These are phyloP conservation scores for Furculomyces boomerangus DNA, from an alignment of 371 early-diverging fungal species.

Conservation along the genomic window DNA sequence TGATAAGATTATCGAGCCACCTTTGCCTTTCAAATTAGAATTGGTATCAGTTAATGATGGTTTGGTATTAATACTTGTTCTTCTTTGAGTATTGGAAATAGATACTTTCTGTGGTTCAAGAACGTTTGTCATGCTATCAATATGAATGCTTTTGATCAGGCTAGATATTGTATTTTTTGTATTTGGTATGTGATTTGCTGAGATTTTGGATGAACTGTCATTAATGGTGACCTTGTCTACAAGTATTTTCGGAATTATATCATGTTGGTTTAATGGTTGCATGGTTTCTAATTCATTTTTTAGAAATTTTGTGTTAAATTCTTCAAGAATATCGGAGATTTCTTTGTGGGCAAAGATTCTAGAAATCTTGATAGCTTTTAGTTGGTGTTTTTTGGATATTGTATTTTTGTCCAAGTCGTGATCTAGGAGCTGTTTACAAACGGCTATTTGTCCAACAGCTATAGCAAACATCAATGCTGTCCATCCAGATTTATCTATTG, in stretches of 20 bases:
- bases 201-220: no score
- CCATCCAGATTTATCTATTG: slow-evolving; percentile 15
- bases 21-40: no score
- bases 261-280: no score
- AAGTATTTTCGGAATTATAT: no score
- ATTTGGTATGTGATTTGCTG: no score
- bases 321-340: neutral
- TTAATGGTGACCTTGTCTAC: no score
- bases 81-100: neutral
- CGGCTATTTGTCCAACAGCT: slow-evolving; percentile 18
- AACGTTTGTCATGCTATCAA: neutral
- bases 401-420: neutral
- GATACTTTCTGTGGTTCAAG: neutral
- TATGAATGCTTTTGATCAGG: no score
- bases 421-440: slow-evolving; percentile 19
- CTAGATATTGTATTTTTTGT: no score
- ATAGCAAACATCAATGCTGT: slow-evolving; percentile 22
- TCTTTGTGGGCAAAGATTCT: neutral
- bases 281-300: no score
- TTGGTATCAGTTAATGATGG: no score
- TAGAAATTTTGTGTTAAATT: no score
- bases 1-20: no score
- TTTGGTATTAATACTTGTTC: neutral
- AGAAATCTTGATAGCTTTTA: neutral
- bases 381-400: neutral